Conservation (phyloP, 257 asterid genomes). For the Fraxinus excelsior region DNA sequence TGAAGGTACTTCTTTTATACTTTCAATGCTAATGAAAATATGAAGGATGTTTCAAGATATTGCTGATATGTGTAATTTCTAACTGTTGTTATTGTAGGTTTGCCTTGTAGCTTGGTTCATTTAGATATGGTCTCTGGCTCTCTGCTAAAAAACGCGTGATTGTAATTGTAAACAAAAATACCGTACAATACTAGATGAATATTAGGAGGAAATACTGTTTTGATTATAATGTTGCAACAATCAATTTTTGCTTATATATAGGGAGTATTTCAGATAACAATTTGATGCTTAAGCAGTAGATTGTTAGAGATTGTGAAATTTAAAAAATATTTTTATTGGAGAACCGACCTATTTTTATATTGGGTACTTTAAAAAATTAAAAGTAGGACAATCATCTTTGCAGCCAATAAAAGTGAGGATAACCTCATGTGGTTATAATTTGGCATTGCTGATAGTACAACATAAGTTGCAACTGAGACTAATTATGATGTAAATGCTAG, state of each 20-base stretch:
- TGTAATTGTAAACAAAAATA: neutral
- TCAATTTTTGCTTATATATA: constrained; percentile 2
- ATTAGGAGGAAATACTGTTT: constrained; percentile 1
- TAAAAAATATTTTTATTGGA: neutral
- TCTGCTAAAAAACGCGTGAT: neutral
- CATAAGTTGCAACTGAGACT: neutral
- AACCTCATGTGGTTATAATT: neutral
- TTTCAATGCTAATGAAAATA: neutral
- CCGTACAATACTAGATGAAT: neutral
- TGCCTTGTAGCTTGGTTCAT: neutral
- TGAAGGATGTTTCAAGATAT: constrained; percentile 14
- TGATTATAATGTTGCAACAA: neutral
- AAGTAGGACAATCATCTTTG: neutral
- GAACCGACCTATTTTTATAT: neutral
- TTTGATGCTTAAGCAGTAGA: neutral
- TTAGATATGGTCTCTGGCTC: neutral
- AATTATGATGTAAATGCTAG: too few relatives aligned
- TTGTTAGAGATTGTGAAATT: neutral
- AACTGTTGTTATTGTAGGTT: constrained; percentile 12
- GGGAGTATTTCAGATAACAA: neutral
- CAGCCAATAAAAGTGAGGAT: neutral
- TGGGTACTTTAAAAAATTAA: neutral
- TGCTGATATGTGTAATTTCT: neutral
- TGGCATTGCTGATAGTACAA: neutral
- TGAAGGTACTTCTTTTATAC: constrained; percentile 60